A percentile compares a stretch with the other conserved stretches of the same genome.
phyloP scores from a whole-genome alignment of 2,329 filamentous ascomycete species.

The Stemphylium vesicarium region DNA sequence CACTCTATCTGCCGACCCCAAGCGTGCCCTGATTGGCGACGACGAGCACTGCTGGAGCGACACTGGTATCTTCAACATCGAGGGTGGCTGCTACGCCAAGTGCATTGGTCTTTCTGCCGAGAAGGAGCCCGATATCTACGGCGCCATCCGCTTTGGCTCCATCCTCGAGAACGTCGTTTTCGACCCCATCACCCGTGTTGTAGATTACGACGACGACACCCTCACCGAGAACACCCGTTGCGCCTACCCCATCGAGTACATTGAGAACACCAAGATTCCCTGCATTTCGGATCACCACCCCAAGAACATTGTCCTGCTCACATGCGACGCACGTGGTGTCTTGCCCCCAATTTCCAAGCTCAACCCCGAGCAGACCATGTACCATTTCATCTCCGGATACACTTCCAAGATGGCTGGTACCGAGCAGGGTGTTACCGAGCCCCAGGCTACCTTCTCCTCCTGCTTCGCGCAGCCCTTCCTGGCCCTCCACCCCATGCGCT shows the following conservation, averaged over 20 bases:
- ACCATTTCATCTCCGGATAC: conserved; percentile 99
- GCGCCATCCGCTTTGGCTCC: conserved; percentile 94
- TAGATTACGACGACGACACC: conserved; percentile 94
- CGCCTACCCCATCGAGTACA: conserved; percentile 99
- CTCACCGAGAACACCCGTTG: conserved; percentile 98
- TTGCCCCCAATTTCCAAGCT: conserved; percentile 98
- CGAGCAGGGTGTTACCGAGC: conserved; percentile 95
- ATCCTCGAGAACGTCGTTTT: conserved; percentile 99
- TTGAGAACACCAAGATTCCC: conserved; percentile 97
- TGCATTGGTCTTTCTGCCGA: conserved; percentile 95
- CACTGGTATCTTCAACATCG: conserved; percentile 97
- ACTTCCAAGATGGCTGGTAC: conserved; percentile 99
- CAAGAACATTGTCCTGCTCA: conserved; percentile 96
- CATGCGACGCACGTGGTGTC: conserved; percentile 96
- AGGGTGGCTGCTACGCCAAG: conserved; percentile 99
- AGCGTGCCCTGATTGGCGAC: conserved; percentile 94
- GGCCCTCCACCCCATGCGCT: conserved; percentile 98
- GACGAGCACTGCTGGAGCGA: conserved; percentile 99
- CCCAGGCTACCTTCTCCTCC: conserved; percentile 97
- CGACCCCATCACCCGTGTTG: conserved; percentile 83
- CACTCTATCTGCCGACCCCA: conserved; percentile 94
- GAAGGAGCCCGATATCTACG: conserved; percentile 98
- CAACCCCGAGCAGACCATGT: conserved; percentile 94
- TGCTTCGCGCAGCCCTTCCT: conserved; percentile 99
- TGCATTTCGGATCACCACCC: conserved; percentile 88